phyloP scores from a whole-genome alignment of 2,329 filamentous ascomycete genomes.

The Plectosphaerella sp. region DNA sequence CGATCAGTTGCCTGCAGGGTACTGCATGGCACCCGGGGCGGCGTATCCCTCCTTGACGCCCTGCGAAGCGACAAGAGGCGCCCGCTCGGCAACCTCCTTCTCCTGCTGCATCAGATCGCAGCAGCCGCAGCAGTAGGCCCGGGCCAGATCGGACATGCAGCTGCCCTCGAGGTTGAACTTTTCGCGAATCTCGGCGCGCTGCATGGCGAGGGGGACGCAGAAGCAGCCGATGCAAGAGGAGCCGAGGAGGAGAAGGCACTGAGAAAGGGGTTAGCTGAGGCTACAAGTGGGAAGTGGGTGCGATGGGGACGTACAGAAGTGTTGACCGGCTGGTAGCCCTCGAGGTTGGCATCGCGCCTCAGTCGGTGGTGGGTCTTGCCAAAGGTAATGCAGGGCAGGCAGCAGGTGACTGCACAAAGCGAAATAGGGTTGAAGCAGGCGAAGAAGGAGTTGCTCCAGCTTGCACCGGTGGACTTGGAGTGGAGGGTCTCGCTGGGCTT shows the following conservation, averaged over 20 bases:
- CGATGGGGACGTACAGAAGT: conserved; percentile 31
- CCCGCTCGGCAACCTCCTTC: conserved; percentile 38
- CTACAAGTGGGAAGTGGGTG: not conserved
- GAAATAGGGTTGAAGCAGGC: conserved; percentile 39
- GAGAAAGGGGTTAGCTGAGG: not conserved
- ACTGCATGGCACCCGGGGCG: conserved; percentile 21
- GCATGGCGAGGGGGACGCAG: conserved; percentile 38
- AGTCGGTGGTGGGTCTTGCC: conserved; percentile 44
- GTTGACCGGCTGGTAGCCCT: conserved; percentile 42
- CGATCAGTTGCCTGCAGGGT: conserved; percentile 10
- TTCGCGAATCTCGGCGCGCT: conserved; percentile 37
- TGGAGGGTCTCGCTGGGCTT: conserved; percentile 36
- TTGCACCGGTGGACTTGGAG: conserved; percentile 30
- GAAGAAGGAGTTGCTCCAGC: conserved; percentile 37
- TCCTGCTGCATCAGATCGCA: conserved; percentile 42
- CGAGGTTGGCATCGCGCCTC: conserved; percentile 30
- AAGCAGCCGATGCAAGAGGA: conserved; percentile 32
- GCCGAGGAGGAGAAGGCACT: conserved; percentile 40
- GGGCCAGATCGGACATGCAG: conserved; percentile 35
- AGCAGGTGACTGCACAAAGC: conserved; percentile 39
- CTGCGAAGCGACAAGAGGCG: conserved; percentile 13
- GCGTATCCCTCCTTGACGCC: conserved; percentile 25
- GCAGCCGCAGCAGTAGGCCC: conserved; percentile 39
- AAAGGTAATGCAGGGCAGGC: conserved; percentile 42
- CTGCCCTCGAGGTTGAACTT: conserved; percentile 41